Evolutionary conservation across 495 filamentous ascomycete genomes (phyloP), one percentile per base, ranked within the genome.

Genomic region (Penicillium coprophilum): DNA sequence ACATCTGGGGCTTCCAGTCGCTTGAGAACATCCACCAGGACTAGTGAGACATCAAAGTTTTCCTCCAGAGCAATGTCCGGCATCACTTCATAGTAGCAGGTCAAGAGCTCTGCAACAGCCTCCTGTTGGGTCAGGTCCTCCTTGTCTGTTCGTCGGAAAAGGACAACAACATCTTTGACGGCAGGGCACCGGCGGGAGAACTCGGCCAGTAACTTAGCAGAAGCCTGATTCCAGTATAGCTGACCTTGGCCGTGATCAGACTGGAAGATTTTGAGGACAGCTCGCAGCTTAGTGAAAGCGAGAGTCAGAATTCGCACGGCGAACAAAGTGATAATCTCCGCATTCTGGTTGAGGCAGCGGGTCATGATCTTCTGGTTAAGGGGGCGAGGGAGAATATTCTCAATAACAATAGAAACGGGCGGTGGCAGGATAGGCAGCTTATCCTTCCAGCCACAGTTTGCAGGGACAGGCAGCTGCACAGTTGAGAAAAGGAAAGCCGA

Each of bases 371-470:
- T 90, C 55, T 89, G 87, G 17, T 75, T 88, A 21, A 97, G 75
- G 2, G 92, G 89, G 34, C 84, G 81, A n/a, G 94, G 94, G 4
- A 99, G 77, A 46, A 97, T 85, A 65, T 82, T 96, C 68, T 96
- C 91, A 44, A 96, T 80, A 24, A 91, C 80, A 27, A 91, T 76
- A 13, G 85, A 84, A 12, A 82, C 80, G 9, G 91, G 88, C 2
- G 92, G 91, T 28, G 92, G 92, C 17, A 87, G 74, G 20, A 68
- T 57, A 2, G 78, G 73, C 44, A 66, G 59, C 43, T 75, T 73
- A 6, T 77, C 71, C 23, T 82, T 81, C 66, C 80, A 84, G 15
- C 89, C 89, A 66, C 90, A 88, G 60, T 80, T 82, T 8, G 73
- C 60, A 13, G 91, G 91, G 43, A 95, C 75, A 12, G 87, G 86